Percentiles rank a stretch among this genome's conserved stretches.
Evolutionary conservation across 306 rosid species (phyloP).

Genomic region (Pyrus pyrifolia): DNA sequence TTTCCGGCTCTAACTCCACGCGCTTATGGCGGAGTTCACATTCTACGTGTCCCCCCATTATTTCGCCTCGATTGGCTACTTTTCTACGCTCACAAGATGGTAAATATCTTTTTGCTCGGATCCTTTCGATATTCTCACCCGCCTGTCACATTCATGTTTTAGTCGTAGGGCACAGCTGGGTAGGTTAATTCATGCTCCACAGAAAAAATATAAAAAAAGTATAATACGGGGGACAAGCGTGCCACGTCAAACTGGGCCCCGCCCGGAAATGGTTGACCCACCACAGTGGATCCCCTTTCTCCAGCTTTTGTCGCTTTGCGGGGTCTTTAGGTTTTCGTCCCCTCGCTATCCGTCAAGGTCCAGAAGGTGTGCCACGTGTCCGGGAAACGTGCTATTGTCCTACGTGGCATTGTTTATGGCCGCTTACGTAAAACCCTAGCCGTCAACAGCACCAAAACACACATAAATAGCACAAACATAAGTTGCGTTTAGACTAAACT

Average conservation of each 20-base stretch:
- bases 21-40: slow-evolving; percentile 23
- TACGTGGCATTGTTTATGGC: slow-evolving; percentile 28
- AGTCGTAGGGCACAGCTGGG: slow-evolving; percentile 12
- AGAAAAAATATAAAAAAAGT: neutral
- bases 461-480: neutral
- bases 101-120: slow-evolving; percentile 20
- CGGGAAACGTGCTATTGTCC: neutral
- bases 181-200: slow-evolving; percentile 12
- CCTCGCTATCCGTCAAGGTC: slow-evolving; percentile 29
- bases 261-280: slow-evolving; percentile 12
- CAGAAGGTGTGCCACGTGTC: slow-evolving; percentile 24
- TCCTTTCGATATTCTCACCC: neutral
- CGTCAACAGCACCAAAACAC: neutral
- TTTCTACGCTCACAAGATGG: slow-evolving; percentile 19
- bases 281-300: slow-evolving; percentile 21
- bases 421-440: neutral
- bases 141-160: neutral
- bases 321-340: slow-evolving; percentile 15
- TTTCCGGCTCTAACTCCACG: slow-evolving; percentile 34
- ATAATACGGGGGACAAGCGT: slow-evolving; percentile 17
- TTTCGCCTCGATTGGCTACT: slow-evolving; percentile 38
- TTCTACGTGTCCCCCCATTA: slow-evolving; percentile 29
- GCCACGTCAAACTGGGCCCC: slow-evolving; percentile 47
- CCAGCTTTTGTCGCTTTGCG: slow-evolving; percentile 41
- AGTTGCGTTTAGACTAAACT: neutral